Evolutionary conservation across 371 early-diverging fungal genomes (phyloP), one percentile per base, ranked within the genome.

Genomic region (Ordospora pajunii): DNA sequence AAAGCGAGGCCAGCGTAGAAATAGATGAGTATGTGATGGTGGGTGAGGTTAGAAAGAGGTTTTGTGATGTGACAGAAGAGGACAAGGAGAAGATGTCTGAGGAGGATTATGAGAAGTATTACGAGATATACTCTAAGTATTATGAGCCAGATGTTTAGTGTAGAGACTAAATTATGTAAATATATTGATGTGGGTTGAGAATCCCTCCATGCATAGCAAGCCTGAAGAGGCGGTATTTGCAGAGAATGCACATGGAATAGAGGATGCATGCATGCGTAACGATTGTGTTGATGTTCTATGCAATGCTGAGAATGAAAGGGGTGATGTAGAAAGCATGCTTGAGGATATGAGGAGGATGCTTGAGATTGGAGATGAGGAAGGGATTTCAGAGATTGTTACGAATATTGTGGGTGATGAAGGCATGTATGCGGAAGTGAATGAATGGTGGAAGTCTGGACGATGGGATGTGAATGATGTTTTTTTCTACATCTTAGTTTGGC

Each of bases 21-120:
- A 66, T 45, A 54, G 49, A 68, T 21, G 76, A 73, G 1, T 19
- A 65, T 19, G 77, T 84, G 11, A 70, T 6, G n/a, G 84, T 86
- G 2, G 65, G 72, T 54, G 84, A 83, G 21, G 73, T 71, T 11
- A 11, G 43, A 44, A 86, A 83, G 58, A n/a, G 3, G 23, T 79
- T 80, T 68, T 27, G 8, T 37, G 81, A 81, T 23, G 64, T 86
- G n/a, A 86, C 86, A 25, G 84, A 84, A 51, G 79, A 78, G 42
- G 86, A 86, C 73, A 80, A 82, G 67, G 86, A 86, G 32, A 65
- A 53, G 32, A 86, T 86, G 86, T 76, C 51, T 27, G 84, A 84
- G 58, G 78, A 78, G 14, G 86, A 86, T 67, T 86, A 86, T 69
- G 83, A 83, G 51, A 77, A 73, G 54, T 86, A 86, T 77, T 86